Evolutionary conservation across 78 protist species (phyloP).

Genomic region (Planoprotostelium fungivorum): DNA sequence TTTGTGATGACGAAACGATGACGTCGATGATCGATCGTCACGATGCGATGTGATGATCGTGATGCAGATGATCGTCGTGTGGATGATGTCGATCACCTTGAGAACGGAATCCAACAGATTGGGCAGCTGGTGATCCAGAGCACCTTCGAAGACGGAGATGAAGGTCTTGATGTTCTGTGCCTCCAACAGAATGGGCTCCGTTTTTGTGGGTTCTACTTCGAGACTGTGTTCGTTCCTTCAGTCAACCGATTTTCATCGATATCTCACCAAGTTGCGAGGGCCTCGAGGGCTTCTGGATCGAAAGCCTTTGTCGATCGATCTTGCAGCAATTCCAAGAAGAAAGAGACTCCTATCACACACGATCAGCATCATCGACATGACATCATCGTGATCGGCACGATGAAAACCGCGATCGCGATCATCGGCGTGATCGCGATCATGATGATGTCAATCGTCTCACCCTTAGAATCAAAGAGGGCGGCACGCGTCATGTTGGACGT

Average conservation of each 20-base stretch:
- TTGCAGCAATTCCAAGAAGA: background rate
- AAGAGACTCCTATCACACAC: no score
- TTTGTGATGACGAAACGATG: no score
- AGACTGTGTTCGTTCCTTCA: background rate
- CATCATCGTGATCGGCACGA: no score
- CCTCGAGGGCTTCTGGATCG: background rate
- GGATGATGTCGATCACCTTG: background rate
- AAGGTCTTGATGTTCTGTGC: background rate
- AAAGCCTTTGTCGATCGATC: background rate
- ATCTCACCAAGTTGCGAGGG: background rate
- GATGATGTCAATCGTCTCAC: background rate
- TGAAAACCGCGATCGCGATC: no score
- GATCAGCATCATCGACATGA: no score
- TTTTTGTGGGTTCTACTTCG: background rate
- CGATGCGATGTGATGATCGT: no score
- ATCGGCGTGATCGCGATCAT: no score
- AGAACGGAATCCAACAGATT: background rate
- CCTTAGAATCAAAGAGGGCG: background rate
- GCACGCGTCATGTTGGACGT: background rate
- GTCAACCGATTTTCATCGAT: background rate
- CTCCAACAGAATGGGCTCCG: background rate
- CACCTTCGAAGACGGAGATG: background rate
- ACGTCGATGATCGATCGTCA: no score
- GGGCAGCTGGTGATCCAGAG: background rate
- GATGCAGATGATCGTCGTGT: no score